Evolutionary conservation across 352 stramenopile genomes (phyloP), one percentile per base, ranked within the genome.

Genomic region (Globisporangium perplexum): DNA sequence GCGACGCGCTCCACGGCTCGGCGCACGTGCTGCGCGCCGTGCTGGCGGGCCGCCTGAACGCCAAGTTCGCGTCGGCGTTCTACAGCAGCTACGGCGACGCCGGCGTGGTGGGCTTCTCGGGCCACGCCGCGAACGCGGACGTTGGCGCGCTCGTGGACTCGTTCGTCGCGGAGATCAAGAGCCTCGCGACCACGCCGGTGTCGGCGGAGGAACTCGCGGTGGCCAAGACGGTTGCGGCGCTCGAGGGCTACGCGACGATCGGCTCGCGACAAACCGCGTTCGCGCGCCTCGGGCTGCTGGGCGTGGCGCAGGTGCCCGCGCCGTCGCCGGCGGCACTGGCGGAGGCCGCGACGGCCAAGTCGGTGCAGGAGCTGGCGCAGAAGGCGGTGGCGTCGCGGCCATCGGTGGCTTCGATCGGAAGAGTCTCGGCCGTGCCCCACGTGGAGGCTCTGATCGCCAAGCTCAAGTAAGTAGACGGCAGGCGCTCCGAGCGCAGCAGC

Each of bases 91-190:
- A 90, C 73, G 65, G 65, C 23, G 79, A 92, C 44, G 76, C 61
- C 6, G 71, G 71, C 7, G 59, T 94, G 1, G 58, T 94, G 15
- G 81, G 83, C 59, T 54, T 91, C 45, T 63, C 68, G 14, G 81
- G 83, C 51, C 80, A 74, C 53, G 73, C 79, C 43, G 60, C 65
- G 4, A 67, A 59, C n/a, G 72, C 63, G 38, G 63, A 92, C 36
- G 70, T 80, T 43, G 73, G 78, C 20, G 67, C 69, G 11, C 73
- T 94, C 43, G 71, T 90, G 5, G 71, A 85, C 61, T 75, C 65
- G 52, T 90, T 94, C 59, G 65, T 72, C 23, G 66, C 72, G 17
- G 76, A 89, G 67, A 70, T 94, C 49, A 90, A 93, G 74, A 88
- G 79, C 65, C 64, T 74, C 11, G 84, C 84, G 23, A 67, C 68